phyloP scores from a whole-genome alignment of 345 rosid genomes.

The Citrus sinensis region DNA sequence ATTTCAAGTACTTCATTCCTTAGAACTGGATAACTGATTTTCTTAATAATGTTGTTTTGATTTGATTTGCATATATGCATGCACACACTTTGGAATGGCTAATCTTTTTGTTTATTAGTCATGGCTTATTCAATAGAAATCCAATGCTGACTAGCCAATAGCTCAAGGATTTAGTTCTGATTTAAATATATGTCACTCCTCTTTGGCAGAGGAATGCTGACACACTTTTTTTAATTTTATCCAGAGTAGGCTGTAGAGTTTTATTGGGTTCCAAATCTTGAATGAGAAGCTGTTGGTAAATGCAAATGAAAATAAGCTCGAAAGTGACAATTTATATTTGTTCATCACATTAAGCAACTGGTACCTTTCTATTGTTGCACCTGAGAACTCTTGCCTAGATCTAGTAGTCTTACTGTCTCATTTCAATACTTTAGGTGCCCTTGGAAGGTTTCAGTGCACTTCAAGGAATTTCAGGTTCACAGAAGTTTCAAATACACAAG shows the following conservation, averaged over 20 bases:
- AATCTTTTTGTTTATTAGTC: background rate
- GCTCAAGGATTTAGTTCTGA: background rate
- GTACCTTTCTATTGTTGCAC: background rate
- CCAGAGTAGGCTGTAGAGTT: background rate
- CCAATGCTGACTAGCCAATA: background rate
- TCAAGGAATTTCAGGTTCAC: constrained; percentile 94
- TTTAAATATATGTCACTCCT: background rate
- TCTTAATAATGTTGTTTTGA: background rate
- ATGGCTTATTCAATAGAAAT: background rate
- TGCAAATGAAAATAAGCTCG: background rate
- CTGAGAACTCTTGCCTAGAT: background rate
- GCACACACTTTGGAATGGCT: background rate
- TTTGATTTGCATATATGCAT: background rate
- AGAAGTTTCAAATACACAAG: constrained; percentile 97
- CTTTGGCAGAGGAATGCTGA: background rate
- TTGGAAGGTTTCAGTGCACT: constrained; percentile 95
- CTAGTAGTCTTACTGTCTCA: background rate
- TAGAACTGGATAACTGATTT: background rate
- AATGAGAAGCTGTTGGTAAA: background rate
- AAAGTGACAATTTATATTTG: background rate
- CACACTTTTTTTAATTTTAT: background rate
- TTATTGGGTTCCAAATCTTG: background rate
- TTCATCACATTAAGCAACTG: background rate
- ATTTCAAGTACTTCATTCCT: background rate
- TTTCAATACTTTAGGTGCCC: constrained; percentile 58